These are phyloP conservation scores for Komagataella phaffii DNA, from an alignment of 805 yeast genomes.

Conservation along the genomic window DNA sequence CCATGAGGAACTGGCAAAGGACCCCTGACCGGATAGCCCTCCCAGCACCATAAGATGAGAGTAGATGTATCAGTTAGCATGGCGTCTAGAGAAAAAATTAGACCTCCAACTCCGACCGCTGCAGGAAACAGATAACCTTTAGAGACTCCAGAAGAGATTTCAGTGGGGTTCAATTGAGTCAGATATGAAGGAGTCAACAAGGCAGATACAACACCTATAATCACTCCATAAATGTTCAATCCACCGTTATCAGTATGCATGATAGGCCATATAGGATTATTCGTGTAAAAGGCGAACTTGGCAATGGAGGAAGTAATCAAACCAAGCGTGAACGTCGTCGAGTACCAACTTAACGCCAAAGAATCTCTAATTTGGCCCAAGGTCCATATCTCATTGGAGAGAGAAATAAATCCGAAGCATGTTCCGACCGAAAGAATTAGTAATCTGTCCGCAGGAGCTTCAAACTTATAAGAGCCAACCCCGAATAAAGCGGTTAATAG, in stretches of 20 bases:
- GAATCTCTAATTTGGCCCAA: slow-evolving; percentile 15
- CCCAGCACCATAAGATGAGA: slow-evolving; percentile 92
- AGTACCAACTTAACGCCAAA: slow-evolving; percentile 22
- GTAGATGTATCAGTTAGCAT: slow-evolving; percentile 76
- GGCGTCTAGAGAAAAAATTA: slow-evolving; percentile 59
- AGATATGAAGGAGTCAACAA: slow-evolving; percentile 33
- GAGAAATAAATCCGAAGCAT: slow-evolving; percentile 44
- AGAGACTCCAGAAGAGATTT: slow-evolving; percentile 3
- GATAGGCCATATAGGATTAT: slow-evolving; percentile 95
- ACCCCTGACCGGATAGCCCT: slow-evolving; percentile 77
- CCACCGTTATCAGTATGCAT: slow-evolving; percentile 84
- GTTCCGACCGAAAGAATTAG: slow-evolving; percentile 54
- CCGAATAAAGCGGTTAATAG: slow-evolving; percentile 46
- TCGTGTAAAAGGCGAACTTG: slow-evolving; percentile 66
- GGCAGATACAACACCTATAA: slow-evolving; percentile 51
- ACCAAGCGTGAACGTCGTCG: slow-evolving; percentile 55
- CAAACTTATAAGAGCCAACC: slow-evolving; percentile 60
- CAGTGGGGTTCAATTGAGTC: slow-evolving; percentile 9
- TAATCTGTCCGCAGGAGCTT: slow-evolving; percentile 59
- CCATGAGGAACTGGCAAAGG: slow-evolving; percentile 87
- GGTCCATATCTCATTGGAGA: slow-evolving; percentile 38
- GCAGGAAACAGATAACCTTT: slow-evolving; percentile 35
- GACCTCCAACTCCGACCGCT: slow-evolving; percentile 63
- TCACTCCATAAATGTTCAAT: slow-evolving; percentile 56
- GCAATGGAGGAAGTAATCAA: slow-evolving; percentile 58